Base-by-base conservation (phyloP, 2,329 filamentous ascomycete genomes). In the Aspergillus fumigatus region DNA sequence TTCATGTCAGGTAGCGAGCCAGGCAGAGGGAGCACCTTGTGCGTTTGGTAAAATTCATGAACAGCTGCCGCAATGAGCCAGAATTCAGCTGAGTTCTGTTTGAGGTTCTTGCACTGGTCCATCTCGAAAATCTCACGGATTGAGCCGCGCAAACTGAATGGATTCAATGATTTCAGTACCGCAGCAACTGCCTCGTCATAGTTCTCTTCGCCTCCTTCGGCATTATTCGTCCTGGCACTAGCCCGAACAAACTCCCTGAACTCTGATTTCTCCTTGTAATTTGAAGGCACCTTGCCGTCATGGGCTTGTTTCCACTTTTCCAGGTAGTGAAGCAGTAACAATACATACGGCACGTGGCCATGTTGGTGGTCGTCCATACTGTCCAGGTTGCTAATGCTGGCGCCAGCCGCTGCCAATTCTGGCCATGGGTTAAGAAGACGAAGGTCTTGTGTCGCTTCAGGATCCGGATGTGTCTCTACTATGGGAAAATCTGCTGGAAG, bases 1-100 rank as follows among this genome's bases (percentile, higher is more conserved):
- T 99, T 99, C 94, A 99, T 99, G 72, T 99, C 94, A 1, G 95
- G 94, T 1, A 99, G 79, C 3, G 88, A 86, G 11, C 94, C 95
- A 0, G 92, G 88, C 0, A 99, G 79, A 17, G 94, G 94, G 4
- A 99, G 81, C 27, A 87, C 82, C 7, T 81, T 77, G 69, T 97
- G 85, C 54, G 84, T 84, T 9, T 82, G 73, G 72, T 93, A 87
- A 73, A 99, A 99, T 21, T 82, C 70, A 58, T 86, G 86, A 54
- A 97, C 81, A 0, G 93, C 92, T 54, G 86, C 82, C 8, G 90
- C 89, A 63, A 97, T 93, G 59, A 92, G 76, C 94, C 95, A 99
- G 77, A 99, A 97, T 56, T 83, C 84, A 0, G 88, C 79, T 0
- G 81, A 82, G 57, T 76, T 58, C 3, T 62, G 58, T 8, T 69